phyloP scores from a whole-genome alignment of 2,329 filamentous ascomycete species.

The Scytalidium lignicola region DNA sequence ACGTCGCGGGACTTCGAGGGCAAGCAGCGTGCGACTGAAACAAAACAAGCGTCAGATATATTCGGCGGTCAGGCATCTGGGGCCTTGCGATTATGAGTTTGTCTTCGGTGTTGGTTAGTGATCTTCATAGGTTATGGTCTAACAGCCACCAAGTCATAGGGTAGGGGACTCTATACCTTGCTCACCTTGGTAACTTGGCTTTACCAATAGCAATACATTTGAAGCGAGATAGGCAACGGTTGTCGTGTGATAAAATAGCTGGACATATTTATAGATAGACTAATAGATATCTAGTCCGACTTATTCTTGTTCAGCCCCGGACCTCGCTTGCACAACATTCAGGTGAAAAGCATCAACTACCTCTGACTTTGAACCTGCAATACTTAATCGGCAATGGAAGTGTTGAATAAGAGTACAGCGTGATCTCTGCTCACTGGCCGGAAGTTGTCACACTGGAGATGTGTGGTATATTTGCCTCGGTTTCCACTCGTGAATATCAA shows the following conservation, averaged over 20 bases:
- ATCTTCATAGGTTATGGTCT: neutral
- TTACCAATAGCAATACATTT: neutral
- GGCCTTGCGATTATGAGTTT: neutral
- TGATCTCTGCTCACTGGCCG: neutral
- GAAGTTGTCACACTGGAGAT: constrained; percentile 32
- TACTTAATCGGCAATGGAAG: neutral
- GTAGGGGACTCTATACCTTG: neutral
- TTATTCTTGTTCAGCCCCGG: neutral
- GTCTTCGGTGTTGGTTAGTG: neutral
- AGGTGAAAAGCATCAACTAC: neutral
- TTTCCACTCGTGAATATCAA: constrained; percentile 33
- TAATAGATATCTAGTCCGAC: neutral
- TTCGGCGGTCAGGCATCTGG: neutral
- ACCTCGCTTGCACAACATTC: neutral
- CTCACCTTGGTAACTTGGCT: neutral
- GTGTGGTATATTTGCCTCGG: constrained; percentile 56
- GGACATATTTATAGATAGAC: neutral
- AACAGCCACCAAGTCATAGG: neutral
- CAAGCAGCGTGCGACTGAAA: neutral
- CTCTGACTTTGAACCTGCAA: neutral
- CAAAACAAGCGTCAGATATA: neutral
- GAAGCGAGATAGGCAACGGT: neutral
- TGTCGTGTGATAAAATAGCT: neutral
- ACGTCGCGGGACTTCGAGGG: neutral
- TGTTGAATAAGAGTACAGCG: neutral